These are phyloP conservation scores for Elsinoe australis DNA, from an alignment of 2,329 filamentous ascomycete genomes.

Conservation along the genomic window DNA sequence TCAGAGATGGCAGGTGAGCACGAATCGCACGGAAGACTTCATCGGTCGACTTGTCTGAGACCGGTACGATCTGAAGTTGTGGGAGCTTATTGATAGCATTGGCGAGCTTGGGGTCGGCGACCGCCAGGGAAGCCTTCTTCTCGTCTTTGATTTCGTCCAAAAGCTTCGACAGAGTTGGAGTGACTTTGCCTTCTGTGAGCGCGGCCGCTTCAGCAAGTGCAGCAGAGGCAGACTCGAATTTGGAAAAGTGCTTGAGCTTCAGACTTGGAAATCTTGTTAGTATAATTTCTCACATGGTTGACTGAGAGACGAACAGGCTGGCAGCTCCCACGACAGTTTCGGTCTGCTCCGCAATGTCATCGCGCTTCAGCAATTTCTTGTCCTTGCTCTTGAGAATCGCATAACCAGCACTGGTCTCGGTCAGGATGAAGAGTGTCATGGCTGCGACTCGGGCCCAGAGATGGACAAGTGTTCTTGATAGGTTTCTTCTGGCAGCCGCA, in stretches of 20 bases:
- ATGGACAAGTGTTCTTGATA: too few relatives aligned
- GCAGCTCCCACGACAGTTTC: conserved; percentile 76
- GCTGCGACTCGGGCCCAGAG: conserved; percentile 19
- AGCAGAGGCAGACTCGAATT: conserved; percentile 88
- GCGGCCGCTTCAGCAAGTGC: conserved; percentile 86
- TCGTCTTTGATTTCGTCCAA: conserved; percentile 90
- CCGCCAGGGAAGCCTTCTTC: conserved; percentile 91
- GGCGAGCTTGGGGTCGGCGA: conserved; percentile 85
- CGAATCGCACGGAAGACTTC: conserved; percentile 94
- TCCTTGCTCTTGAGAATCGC: conserved; percentile 97
- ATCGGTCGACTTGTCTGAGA: conserved; percentile 72
- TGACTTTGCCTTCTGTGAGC: conserved; percentile 80
- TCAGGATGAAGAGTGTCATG: conserved; percentile 67
- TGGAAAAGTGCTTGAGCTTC: conserved; percentile 94
- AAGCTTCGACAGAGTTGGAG: conserved; percentile 71
- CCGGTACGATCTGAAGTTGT: conserved; percentile 72
- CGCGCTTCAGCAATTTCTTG: conserved; percentile 92
- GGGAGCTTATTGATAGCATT: conserved; percentile 89
- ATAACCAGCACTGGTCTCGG: conserved; percentile 93
- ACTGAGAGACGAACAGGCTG: conserved; percentile 52
- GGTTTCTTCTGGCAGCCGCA: neutral
- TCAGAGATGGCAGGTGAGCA: conserved; percentile 79
- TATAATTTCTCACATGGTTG: neutral
- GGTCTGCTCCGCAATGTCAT: conserved; percentile 67
- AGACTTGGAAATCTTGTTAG: conserved; percentile 37